Evolutionary conservation across 2,329 filamentous ascomycete species (phyloP).

Genomic region (Microsporum audouinii): DNA sequence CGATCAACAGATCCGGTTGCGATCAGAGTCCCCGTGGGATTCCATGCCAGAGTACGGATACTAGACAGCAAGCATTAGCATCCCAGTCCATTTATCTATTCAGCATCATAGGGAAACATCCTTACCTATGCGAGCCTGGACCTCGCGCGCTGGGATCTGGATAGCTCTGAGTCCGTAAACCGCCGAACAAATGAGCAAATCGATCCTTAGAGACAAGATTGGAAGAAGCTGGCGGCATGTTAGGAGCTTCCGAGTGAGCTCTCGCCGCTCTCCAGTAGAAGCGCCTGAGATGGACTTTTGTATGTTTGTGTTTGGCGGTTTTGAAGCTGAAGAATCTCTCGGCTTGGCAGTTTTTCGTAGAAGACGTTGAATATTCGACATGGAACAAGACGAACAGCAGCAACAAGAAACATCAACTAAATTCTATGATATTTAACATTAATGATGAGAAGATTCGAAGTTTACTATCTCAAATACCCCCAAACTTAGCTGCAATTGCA

Average conservation of each 20-base stretch:
- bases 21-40: slow-evolving; percentile 68
- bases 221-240: slow-evolving; percentile 32
- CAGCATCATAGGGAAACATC: neutral
- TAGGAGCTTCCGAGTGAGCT: neutral
- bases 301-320: neutral
- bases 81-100: neutral
- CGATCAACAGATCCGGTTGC: slow-evolving; percentile 85
- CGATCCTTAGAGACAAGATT: slow-evolving; percentile 49
- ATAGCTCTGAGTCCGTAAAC: slow-evolving; percentile 61
- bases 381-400: neutral
- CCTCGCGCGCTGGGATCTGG: slow-evolving; percentile 49
- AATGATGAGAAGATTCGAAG: neutral
- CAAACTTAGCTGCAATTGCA: neutral
- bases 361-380: neutral
- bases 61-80: slow-evolving; percentile 28
- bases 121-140: slow-evolving; percentile 45
- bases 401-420: neutral
- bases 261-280: neutral
- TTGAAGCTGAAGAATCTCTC: neutral
- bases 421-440: neutral
- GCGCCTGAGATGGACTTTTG: neutral
- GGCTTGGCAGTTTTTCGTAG: neutral
- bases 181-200: slow-evolving; percentile 55
- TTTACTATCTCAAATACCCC: neutral
- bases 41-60: slow-evolving; percentile 77